A percentile compares a stretch with the other conserved stretches of the same genome.
phyloP scores from a whole-genome alignment of 192 early-diverging fungal species.

The Coemansia sp. region DNA sequence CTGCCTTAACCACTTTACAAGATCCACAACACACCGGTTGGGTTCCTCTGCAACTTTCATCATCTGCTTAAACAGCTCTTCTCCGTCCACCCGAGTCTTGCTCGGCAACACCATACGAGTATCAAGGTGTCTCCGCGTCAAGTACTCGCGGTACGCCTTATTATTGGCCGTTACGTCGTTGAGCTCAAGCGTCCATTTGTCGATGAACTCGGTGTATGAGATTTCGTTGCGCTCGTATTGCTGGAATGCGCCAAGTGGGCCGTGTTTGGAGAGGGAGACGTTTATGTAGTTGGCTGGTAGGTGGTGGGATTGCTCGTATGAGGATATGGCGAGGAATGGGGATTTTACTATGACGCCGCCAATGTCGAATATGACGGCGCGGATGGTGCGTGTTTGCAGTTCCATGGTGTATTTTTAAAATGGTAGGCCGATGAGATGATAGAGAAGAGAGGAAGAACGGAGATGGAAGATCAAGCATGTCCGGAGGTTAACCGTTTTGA shows the following conservation, averaged over 20 bases:
- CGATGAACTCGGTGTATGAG: constrained; percentile 22
- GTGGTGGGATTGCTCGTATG: constrained; percentile 63
- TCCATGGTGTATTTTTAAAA: neutral
- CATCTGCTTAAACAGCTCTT: constrained; percentile 36
- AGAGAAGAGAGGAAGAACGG: neutral
- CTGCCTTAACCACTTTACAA: constrained; percentile 35
- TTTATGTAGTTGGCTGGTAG: constrained; percentile 83
- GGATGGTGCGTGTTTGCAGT: constrained; percentile 23
- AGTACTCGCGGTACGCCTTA: constrained; percentile 33
- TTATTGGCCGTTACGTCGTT: constrained; percentile 47
- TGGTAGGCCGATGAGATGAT: neutral
- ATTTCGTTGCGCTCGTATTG: constrained; percentile 55
- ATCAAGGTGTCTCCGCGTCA: constrained; percentile 29
- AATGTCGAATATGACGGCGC: constrained; percentile 83
- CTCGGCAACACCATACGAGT: constrained; percentile 27
- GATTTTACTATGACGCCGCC: constrained; percentile 81
- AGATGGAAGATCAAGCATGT: too few relatives aligned
- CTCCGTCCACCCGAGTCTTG: constrained; percentile 22
- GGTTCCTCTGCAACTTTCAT: constrained; percentile 30
- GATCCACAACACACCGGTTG: constrained; percentile 26
- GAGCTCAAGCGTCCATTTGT: constrained; percentile 38
- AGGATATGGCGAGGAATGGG: constrained; percentile 74
- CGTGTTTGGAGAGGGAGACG: constrained; percentile 63
- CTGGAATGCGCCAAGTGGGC: constrained; percentile 59
- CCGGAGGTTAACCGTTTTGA: too few relatives aligned